Percentiles rank a stretch among this genome's conserved stretches.
Conservation (phyloP, 2,329 filamentous ascomycete species). For the Balansia obtecta region DNA sequence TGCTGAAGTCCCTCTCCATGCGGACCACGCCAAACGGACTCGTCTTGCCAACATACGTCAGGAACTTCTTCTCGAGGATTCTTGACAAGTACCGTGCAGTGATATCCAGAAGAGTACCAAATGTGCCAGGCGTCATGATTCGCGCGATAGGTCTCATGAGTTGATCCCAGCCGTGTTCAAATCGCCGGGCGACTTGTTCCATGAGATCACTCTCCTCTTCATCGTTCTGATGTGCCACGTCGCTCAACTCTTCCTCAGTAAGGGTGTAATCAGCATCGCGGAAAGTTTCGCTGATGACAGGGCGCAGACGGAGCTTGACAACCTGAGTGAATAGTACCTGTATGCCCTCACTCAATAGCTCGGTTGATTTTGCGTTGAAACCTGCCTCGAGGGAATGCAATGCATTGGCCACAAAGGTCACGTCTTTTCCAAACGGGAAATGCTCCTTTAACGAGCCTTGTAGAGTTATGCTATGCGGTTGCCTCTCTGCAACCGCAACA, state of each 20-base stretch:
- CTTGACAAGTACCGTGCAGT: conserved; percentile 65
- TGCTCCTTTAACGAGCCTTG: conserved; percentile 42
- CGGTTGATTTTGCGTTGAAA: conserved; percentile 66
- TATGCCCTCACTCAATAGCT: conserved; percentile 74
- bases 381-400: conserved; percentile 56
- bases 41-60: conserved; percentile 65
- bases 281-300: conserved; percentile 78
- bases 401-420: conserved; percentile 52
- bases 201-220: conserved; percentile 39
- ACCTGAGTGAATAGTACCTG: conserved; percentile 81
- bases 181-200: conserved; percentile 66
- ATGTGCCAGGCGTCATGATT: conserved; percentile 68
- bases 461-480: conserved; percentile 21
- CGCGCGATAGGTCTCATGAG: conserved; percentile 77
- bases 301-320: conserved; percentile 71
- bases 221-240: conserved; percentile 40
- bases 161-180: conserved; percentile 74
- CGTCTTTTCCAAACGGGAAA: conserved; percentile 74
- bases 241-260: conserved; percentile 46
- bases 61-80: conserved; percentile 77
- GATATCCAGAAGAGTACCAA: conserved; percentile 59
- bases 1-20: conserved; percentile 73
- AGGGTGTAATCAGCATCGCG: conserved; percentile 80
- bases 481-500: conserved; percentile 33
- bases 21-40: conserved; percentile 73